phyloP scores from a whole-genome alignment of 768 basidiomycete genomes.

The Xerocomellus intermedius region DNA sequence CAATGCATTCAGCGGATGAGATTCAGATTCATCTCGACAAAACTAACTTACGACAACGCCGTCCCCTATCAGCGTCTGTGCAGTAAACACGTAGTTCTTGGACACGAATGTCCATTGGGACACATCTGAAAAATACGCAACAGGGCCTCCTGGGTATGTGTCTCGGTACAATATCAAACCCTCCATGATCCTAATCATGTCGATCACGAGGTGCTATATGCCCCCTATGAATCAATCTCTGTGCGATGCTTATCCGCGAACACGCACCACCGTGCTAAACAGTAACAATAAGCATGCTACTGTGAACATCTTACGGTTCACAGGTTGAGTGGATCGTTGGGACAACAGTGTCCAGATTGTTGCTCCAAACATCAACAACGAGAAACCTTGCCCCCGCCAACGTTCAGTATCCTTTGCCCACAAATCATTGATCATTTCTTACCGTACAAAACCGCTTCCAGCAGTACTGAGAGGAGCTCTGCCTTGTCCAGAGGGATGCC shows the following conservation, averaged over 20 bases:
- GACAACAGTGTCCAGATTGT: not conserved
- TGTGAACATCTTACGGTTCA: not conserved
- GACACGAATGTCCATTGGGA: conserved; percentile 25
- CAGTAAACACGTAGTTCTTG: conserved; percentile 17
- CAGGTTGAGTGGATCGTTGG: not conserved
- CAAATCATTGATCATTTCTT: not conserved
- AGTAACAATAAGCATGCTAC: not conserved
- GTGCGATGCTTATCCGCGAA: not conserved
- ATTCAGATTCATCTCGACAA: not conserved
- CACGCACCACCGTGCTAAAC: not conserved
- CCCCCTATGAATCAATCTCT: not conserved
- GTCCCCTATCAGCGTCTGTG: conserved; percentile 23
- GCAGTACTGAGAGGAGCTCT: not conserved
- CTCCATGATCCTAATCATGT: not conserved
- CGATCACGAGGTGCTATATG: not conserved
- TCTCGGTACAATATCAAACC: not conserved
- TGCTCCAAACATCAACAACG: not conserved
- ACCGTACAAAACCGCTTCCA: not conserved
- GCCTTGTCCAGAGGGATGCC: not conserved
- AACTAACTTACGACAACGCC: conserved; percentile 16
- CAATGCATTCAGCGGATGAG: not conserved
- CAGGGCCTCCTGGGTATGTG: not conserved
- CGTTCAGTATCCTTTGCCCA: not conserved
- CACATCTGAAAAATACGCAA: not conserved
- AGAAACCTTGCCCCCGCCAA: not conserved